Conservation (phyloP, 1,139 yeast genomes). For the Spathaspora sp. region DNA sequence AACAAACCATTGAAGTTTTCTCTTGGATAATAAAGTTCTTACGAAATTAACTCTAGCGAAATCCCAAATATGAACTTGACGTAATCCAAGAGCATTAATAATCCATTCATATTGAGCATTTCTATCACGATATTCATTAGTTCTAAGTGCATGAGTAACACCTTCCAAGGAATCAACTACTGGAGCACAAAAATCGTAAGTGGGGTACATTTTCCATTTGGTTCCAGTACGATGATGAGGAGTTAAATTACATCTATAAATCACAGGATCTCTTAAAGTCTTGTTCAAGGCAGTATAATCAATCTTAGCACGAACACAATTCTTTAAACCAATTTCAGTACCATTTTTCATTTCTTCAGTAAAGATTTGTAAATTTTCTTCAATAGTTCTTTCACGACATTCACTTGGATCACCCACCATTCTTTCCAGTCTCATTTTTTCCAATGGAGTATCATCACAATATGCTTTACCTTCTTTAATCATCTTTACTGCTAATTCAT, state of each 20-base stretch:
- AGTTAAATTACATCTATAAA: slow-evolving; percentile 91
- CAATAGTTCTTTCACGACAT: slow-evolving; percentile 87
- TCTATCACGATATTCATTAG: slow-evolving; percentile 97
- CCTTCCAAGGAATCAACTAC: slow-evolving; percentile 94
- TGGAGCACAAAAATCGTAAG: slow-evolving; percentile 97
- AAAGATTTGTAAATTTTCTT: slow-evolving; percentile 83
- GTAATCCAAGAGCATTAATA: slow-evolving; percentile 71
- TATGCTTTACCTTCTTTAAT: slow-evolving; percentile 95
- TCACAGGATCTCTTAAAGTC: slow-evolving; percentile 94
- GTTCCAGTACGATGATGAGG: slow-evolving; percentile 97
- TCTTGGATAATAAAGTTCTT: slow-evolving; percentile 89
- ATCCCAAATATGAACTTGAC: slow-evolving; percentile 96
- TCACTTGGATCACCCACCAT: slow-evolving; percentile 91
- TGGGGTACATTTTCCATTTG: slow-evolving; percentile 92
- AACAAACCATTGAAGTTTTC: slow-evolving; percentile 98
- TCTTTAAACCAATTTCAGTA: slow-evolving; percentile 84
- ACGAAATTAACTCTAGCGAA: slow-evolving; percentile 95
- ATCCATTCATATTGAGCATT: slow-evolving; percentile 98
- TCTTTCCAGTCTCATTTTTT: slow-evolving; percentile 96
- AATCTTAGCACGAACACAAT: slow-evolving; percentile 94
- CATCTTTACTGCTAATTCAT: slow-evolving; percentile 76
- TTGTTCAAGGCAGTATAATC: slow-evolving; percentile 88
- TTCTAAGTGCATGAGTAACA: slow-evolving; percentile 94
- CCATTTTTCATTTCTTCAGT: slow-evolving; percentile 90
- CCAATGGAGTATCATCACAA: slow-evolving; percentile 93